These are phyloP conservation scores for Lichtheimia corymbifera DNA, from an alignment of 371 early-diverging fungal species.

Conservation along the genomic window DNA sequence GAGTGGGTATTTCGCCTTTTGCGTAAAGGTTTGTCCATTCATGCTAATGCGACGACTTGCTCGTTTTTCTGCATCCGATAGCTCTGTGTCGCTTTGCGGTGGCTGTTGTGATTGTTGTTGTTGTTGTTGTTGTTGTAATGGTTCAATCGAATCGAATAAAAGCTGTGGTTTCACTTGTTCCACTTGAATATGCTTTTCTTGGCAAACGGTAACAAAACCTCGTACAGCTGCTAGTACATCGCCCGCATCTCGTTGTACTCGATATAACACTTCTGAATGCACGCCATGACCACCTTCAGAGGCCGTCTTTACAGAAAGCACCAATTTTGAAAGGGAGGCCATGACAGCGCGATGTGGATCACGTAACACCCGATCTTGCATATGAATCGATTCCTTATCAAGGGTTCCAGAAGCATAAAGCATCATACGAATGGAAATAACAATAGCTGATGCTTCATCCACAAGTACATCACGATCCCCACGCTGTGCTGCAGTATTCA, in stretches of 20 bases:
- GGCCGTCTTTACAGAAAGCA: conserved; percentile 81
- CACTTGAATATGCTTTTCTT: conserved; percentile 35
- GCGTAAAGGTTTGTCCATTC: conserved; percentile 8
- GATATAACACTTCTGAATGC: conserved; percentile 18
- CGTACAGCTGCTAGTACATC: conserved; percentile 79
- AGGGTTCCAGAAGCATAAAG: conserved; percentile 76
- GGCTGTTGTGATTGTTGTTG: conserved; percentile 1
- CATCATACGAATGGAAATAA: conserved; percentile 85
- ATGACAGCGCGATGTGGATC: conserved; percentile 77
- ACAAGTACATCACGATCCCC: conserved; percentile 22
- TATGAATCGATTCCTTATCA: conserved; percentile 63
- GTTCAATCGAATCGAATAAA: conserved; percentile 21
- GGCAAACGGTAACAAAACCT: conserved; percentile 59
- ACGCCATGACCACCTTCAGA: conserved; percentile 77
- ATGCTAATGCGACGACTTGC: conserved; percentile 9
- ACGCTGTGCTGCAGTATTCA: conserved; percentile 63
- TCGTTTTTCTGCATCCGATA: background rate
- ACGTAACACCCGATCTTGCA: conserved; percentile 66
- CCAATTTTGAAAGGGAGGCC: conserved; percentile 77
- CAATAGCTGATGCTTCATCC: conserved; percentile 45
- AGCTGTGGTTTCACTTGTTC: conserved; percentile 31
- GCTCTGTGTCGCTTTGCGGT: background rate
- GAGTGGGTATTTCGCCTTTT: conserved; percentile 39
- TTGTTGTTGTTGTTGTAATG: background rate
- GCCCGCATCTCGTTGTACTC: conserved; percentile 43